Conservation (phyloP, 1,284 basidiomycete genomes). For the Ceratobasidium sp. region DNA sequence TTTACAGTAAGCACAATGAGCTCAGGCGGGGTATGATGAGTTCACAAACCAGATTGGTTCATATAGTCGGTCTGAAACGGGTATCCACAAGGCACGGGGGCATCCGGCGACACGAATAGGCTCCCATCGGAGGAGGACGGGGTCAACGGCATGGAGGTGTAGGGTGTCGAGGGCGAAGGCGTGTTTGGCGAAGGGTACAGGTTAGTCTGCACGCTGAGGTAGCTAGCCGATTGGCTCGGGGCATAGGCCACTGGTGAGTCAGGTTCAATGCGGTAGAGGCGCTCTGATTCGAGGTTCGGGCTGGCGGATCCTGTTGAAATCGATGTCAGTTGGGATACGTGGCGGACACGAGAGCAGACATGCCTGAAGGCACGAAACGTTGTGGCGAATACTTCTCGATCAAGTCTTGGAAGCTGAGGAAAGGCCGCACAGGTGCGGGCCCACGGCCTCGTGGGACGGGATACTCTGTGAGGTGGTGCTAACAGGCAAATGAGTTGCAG, state of each 20-base stretch:
- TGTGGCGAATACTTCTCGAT: conserved; percentile 33
- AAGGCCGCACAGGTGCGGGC: conserved; percentile 26
- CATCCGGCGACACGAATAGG: conserved; percentile 22
- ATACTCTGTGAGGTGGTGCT: conserved; percentile 42
- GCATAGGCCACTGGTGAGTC: conserved; percentile 31
- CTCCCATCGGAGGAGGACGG: conserved; percentile 3
- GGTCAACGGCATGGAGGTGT: conserved; percentile 17
- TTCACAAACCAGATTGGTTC: conserved; percentile 29
- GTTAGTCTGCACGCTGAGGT: conserved; percentile 24
- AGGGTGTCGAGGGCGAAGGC: conserved; percentile 27
- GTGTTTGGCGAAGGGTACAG: conserved; percentile 1
- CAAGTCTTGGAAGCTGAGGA: conserved; percentile 29
- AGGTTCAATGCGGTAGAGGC: conserved; percentile 28
- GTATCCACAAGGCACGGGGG: conserved; percentile 3
- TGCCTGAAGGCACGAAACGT: conserved; percentile 1
- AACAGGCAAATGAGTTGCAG: background rate
- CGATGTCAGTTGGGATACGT: conserved; percentile 12
- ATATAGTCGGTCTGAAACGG: conserved; percentile 2
- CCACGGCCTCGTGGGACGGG: conserved; percentile 42
- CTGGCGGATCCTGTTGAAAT: conserved; percentile 13
- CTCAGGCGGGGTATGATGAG: background rate
- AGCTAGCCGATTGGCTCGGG: conserved; percentile 7
- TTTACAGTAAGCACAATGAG: conserved; percentile 22
- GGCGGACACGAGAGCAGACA: conserved; percentile 1
- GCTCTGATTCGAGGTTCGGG: background rate